These are phyloP conservation scores for Nigrograna mackinnonii DNA, from an alignment of 2,329 filamentous ascomycete species.

Conservation along the genomic window DNA sequence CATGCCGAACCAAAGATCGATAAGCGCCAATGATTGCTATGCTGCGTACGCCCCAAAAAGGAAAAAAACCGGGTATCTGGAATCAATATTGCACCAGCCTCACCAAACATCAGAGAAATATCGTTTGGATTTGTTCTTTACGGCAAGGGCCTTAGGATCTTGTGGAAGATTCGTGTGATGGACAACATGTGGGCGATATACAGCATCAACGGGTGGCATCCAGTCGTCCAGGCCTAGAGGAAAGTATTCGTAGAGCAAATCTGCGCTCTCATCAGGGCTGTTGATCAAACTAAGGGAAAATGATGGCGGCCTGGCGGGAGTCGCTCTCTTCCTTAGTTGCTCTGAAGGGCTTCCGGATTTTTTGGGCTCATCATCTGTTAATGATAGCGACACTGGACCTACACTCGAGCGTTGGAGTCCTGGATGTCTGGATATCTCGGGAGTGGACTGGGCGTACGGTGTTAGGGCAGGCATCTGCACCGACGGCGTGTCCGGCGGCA, in stretches of 20 bases:
- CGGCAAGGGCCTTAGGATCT: slow-evolving; percentile 50
- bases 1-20: too few relatives aligned
- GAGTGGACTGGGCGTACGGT: slow-evolving; percentile 57
- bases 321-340: slow-evolving; percentile 34
- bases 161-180: slow-evolving; percentile 72
- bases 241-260: slow-evolving; percentile 93
- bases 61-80: neutral
- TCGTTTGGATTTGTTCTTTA: slow-evolving; percentile 49
- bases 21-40: too few relatives aligned
- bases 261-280: slow-evolving; percentile 74
- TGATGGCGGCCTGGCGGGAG: slow-evolving; percentile 47
- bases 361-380: slow-evolving; percentile 59
- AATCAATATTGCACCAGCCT: slow-evolving; percentile 3
- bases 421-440: slow-evolving; percentile 51
- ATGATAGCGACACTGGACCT: slow-evolving; percentile 58
- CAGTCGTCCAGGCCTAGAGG: slow-evolving; percentile 89
- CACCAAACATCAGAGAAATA: slow-evolving; percentile 51
- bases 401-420: slow-evolving; percentile 45
- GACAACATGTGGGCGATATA: slow-evolving; percentile 90
- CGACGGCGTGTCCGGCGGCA: slow-evolving; percentile 44
- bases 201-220: slow-evolving; percentile 87
- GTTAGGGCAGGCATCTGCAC: slow-evolving; percentile 35
- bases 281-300: slow-evolving; percentile 55
- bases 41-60: too few relatives aligned
- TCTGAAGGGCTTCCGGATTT: slow-evolving; percentile 40